A percentile compares a stretch with the other conserved stretches of the same genome.
Evolutionary conservation across 139 green algal species (phyloP).

Genomic region (Haematococcus sp.): DNA sequence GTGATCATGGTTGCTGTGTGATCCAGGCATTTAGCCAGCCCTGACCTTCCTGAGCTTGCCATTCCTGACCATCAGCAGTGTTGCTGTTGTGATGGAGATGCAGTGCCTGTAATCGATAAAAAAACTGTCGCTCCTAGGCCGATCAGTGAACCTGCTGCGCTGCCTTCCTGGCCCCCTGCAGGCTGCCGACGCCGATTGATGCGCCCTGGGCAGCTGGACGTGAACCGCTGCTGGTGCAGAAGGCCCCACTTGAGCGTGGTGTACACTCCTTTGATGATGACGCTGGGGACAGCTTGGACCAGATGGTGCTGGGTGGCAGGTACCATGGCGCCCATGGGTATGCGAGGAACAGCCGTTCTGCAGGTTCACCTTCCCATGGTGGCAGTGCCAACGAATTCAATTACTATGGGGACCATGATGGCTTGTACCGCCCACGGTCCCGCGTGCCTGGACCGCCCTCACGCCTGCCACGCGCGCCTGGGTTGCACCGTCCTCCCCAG

Average conservation of each 20-base stretch:
- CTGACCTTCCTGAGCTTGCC: background rate
- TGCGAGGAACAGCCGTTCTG: no score
- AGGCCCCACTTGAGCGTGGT: background rate
- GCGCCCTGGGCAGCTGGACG: background rate
- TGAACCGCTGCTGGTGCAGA: background rate
- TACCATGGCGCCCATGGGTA: background rate
- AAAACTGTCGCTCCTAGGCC: background rate
- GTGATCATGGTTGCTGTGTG: background rate
- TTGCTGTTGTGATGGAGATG: background rate
- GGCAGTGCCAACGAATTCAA: no score
- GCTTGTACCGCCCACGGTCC: background rate
- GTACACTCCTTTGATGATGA: no score
- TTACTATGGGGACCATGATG: no score
- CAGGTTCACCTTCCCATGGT: no score
- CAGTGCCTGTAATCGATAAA: background rate
- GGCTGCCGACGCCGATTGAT: conserved; percentile 1
- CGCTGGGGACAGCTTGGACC: background rate
- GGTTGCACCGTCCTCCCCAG: background rate
- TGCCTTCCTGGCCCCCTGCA: background rate
- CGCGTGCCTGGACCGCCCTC: background rate
- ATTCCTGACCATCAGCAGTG: background rate
- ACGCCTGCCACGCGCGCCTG: background rate
- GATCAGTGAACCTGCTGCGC: background rate
- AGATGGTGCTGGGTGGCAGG: background rate
- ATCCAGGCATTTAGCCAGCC: background rate